phyloP scores from a whole-genome alignment of 345 rosid genomes.

The Populus nigra region DNA sequence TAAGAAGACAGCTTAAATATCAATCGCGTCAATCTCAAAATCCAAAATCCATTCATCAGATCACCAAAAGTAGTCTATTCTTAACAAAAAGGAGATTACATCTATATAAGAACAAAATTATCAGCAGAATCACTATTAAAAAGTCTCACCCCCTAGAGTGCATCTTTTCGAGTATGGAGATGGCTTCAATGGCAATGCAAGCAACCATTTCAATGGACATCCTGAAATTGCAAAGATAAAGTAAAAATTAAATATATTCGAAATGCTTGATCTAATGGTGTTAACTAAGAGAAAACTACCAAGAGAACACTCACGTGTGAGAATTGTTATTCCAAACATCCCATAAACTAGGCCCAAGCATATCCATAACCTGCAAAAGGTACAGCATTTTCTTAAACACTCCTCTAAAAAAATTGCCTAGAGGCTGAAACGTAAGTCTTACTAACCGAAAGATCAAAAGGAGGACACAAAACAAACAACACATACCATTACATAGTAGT shows the following conservation, averaged over 20 bases:
- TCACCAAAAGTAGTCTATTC: not conserved
- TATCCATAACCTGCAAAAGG: constrained; percentile 77
- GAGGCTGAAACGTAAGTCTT: not conserved
- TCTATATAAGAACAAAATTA: not conserved
- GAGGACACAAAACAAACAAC: not conserved
- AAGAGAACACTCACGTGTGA: constrained; percentile 48
- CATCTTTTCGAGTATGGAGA: constrained; percentile 86
- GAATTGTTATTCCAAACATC: constrained; percentile 73
- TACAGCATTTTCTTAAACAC: not conserved
- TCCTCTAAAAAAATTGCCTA: not conserved
- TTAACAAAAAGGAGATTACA: not conserved
- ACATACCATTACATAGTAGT: constrained; percentile 81
- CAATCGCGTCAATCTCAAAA: not conserved
- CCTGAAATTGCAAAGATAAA: constrained; percentile 37
- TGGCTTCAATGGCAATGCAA: constrained; percentile 85
- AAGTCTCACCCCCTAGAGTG: constrained; percentile 71
- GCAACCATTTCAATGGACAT: constrained; percentile 87
- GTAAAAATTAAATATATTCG: not conserved
- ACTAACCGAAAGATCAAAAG: not conserved
- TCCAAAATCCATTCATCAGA: not conserved
- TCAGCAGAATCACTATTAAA: constrained; percentile 16
- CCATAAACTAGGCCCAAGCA: constrained; percentile 87
- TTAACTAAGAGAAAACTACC: not conserved
- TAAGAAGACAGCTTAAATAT: not conserved
- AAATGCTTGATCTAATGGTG: not conserved